Conservation (phyloP, 192 early-diverging fungal genomes). For the Linderina pennispora region DNA sequence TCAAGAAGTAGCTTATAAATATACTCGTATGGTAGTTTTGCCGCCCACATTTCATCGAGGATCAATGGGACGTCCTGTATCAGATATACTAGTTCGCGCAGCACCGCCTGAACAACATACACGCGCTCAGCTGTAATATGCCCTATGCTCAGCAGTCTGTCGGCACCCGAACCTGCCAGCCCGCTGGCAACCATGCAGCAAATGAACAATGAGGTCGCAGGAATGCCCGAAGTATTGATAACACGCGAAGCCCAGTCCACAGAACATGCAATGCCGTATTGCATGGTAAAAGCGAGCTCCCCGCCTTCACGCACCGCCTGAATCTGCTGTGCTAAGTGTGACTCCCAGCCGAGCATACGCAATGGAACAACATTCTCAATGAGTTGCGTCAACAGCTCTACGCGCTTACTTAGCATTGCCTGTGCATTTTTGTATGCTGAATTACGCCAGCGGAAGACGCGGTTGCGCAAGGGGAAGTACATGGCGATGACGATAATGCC, state of each 20-base stretch:
- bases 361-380: conserved; percentile 20
- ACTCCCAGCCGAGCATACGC: conserved; percentile 25
- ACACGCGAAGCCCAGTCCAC: too few species aligned
- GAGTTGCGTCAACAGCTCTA: conserved; percentile 6
- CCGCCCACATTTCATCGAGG: conserved; percentile 33
- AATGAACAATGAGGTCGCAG: conserved; percentile 17
- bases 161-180: too few species aligned
- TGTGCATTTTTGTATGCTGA: background rate
- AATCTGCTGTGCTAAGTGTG: conserved; percentile 1
- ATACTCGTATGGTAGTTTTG: conserved; percentile 13
- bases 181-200: conserved; percentile 15
- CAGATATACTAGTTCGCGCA: conserved; percentile 31
- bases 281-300: conserved; percentile 3
- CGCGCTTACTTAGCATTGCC: conserved; percentile 1
- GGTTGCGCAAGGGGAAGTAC: conserved; percentile 24
- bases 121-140: conserved; percentile 25
- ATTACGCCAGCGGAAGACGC: background rate
- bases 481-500: conserved; percentile 11
- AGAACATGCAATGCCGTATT: too few species aligned
- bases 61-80: conserved; percentile 30
- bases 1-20: conserved; percentile 3
- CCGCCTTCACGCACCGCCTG: conserved; percentile 1
- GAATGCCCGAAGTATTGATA: conserved; percentile 26
- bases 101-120: conserved; percentile 22
- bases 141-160: too few species aligned